Evolutionary conservation across 768 basidiomycete genomes (phyloP).

Genomic region (Hygrophorus russula): DNA sequence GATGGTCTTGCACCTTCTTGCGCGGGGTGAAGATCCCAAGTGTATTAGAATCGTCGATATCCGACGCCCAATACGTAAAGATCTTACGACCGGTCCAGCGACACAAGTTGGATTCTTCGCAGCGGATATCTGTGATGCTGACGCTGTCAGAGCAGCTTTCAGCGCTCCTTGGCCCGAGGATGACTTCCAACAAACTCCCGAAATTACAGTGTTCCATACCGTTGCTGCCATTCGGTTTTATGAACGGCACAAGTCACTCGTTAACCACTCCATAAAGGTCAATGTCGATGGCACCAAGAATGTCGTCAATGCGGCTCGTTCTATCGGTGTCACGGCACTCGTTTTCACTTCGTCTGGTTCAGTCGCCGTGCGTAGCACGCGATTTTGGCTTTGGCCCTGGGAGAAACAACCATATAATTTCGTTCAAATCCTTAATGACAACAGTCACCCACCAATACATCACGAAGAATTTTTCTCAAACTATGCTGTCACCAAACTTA

Average conservation of each 20-base stretch:
- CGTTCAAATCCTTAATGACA: conserved; percentile 55
- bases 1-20: conserved; percentile 51
- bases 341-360: conserved; percentile 71
- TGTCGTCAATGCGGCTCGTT: conserved; percentile 46
- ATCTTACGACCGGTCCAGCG: conserved; percentile 41
- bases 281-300: conserved; percentile 63
- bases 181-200: conserved; percentile 15
- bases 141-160: conserved; percentile 50
- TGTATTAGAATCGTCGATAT: conserved; percentile 61
- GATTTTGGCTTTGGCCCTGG: conserved; percentile 72
- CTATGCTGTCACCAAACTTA: conserved; percentile 56
- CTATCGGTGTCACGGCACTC: conserved; percentile 42
- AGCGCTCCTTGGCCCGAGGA: conserved; percentile 44
- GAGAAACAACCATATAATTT: conserved; percentile 43
- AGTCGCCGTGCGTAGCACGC: conserved; percentile 41
- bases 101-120: conserved; percentile 44
- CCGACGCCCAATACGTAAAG: conserved; percentile 44
- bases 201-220: conserved; percentile 64
- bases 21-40: conserved; percentile 59
- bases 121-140: conserved; percentile 46
- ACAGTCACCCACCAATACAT: conserved; percentile 33
- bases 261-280: conserved; percentile 45
- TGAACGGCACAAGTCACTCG: conserved; percentile 42
- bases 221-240: conserved; percentile 74
- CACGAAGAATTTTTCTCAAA: conserved; percentile 68